Evolutionary conservation across 371 early-diverging fungal genomes (phyloP).

Genomic region (Syncephalastrum monosporum): DNA sequence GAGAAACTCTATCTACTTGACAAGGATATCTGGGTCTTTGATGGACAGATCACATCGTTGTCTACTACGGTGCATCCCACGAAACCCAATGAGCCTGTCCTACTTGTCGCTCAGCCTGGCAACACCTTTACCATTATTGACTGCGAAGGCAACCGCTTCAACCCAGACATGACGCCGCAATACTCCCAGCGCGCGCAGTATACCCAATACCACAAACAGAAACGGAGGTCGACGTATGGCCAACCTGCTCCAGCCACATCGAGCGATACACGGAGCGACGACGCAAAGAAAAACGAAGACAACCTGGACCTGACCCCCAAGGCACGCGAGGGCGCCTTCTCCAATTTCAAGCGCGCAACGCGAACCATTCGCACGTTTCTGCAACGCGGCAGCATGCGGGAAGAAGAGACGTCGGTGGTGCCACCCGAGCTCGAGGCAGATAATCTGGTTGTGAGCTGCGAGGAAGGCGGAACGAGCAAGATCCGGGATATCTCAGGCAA

Average conservation of each 20-base stretch:
- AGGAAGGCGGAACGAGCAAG: conserved; percentile 14
- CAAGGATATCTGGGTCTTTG: conserved; percentile 61
- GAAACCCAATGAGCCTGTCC: conserved; percentile 40
- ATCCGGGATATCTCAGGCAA: conserved; percentile 20
- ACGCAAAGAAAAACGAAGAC: background rate
- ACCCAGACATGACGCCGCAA: conserved; percentile 47
- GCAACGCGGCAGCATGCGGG: conserved; percentile 10
- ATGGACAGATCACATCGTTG: conserved; percentile 53
- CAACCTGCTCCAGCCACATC: too few relatives aligned
- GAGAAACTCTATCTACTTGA: conserved; percentile 34
- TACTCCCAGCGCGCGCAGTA: conserved; percentile 16
- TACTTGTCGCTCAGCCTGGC: conserved; percentile 64
- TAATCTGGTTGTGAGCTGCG: conserved; percentile 17
- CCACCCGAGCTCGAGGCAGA: conserved; percentile 13
- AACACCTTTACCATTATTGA: conserved; percentile 62
- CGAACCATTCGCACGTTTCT: conserved; percentile 21
- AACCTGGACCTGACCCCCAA: conserved; percentile 3
- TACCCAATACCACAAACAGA: conserved; percentile 10
- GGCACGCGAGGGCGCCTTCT: conserved; percentile 15
- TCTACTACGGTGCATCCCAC: conserved; percentile 40
- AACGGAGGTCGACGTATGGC: too few relatives aligned
- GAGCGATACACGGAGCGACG: background rate
- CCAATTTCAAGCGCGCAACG: conserved; percentile 17
- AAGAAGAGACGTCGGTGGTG: conserved; percentile 5
- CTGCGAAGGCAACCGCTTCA: conserved; percentile 53